These are phyloP conservation scores for Balamuthia mandrillaris DNA, from an alignment of 208 protist species.

Conservation along the genomic window DNA sequence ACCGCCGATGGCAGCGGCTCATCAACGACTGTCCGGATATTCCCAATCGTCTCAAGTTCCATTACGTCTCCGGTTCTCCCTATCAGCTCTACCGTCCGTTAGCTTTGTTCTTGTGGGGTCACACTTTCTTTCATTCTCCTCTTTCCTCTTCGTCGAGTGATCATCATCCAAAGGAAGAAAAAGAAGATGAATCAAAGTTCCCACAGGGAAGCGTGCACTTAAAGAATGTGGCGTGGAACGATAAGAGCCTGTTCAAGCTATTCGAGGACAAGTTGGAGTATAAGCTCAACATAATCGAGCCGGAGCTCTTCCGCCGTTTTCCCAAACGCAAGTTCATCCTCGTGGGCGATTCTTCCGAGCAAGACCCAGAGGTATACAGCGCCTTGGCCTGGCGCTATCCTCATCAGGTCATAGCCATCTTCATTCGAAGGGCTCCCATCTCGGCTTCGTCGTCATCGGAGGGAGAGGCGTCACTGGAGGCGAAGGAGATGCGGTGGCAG, in stretches of 20 bases:
- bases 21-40: too few relatives aligned
- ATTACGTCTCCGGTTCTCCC: constrained; percentile 27
- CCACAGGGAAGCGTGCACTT: constrained; percentile 9
- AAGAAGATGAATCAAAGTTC: background rate
- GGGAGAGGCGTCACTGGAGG: too few relatives aligned
- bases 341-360: constrained; percentile 9
- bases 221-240: too few relatives aligned
- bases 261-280: too few relatives aligned
- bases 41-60: too few relatives aligned
- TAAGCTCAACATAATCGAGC: constrained; percentile 1
- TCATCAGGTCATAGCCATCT: constrained; percentile 34
- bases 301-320: constrained; percentile 6
- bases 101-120: too few relatives aligned
- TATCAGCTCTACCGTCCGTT: constrained; percentile 33
- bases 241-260: too few relatives aligned
- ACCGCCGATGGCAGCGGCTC: too few relatives aligned
- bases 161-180: background rate
- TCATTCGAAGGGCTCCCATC: constrained; percentile 23
- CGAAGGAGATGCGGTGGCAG: too few relatives aligned
- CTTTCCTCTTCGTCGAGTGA: background rate
- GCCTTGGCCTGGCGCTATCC: background rate
- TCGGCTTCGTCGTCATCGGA: too few relatives aligned
- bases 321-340: constrained; percentile 40
- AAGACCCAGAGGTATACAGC: constrained; percentile 27
- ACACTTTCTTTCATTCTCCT: background rate